Evolutionary conservation across 768 basidiomycete genomes (phyloP).

Genomic region (Serendipita indica): DNA sequence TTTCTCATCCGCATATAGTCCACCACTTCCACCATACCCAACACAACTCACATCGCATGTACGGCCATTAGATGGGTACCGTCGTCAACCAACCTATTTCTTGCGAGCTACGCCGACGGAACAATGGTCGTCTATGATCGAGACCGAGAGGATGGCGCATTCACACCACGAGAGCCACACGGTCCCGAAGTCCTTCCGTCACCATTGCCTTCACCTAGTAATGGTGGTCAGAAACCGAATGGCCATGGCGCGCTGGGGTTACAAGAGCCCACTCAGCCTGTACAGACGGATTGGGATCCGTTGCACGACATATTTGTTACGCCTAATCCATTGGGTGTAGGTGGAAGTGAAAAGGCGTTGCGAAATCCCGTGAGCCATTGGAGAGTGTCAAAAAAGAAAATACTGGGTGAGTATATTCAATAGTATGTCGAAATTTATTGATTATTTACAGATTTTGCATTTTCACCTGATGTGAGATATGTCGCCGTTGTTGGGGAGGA

Average conservation of each 20-base stretch:
- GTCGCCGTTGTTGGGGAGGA: conserved; percentile 88
- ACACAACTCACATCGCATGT: conserved; percentile 63
- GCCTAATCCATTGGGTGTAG: conserved; percentile 25
- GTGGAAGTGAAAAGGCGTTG: conserved; percentile 54
- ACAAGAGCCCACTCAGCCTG: conserved; percentile 8
- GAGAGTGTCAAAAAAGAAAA: conserved; percentile 54
- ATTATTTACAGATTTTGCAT: conserved; percentile 57
- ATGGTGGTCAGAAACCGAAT: conserved; percentile 15
- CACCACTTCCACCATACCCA: conserved; percentile 20
- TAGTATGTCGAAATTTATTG: not conserved
- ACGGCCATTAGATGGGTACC: conserved; percentile 90
- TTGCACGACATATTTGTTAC: conserved; percentile 62
- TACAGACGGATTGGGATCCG: conserved; percentile 56
- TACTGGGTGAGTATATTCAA: conserved; percentile 42
- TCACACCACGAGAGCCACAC: conserved; percentile 45
- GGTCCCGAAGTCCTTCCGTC: conserved; percentile 19
- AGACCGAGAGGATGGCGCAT: conserved; percentile 74
- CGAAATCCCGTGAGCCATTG: conserved; percentile 90
- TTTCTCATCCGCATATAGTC: not conserved
- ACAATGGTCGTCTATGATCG: conserved; percentile 82
- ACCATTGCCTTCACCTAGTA: conserved; percentile 10
- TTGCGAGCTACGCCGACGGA: conserved; percentile 79
- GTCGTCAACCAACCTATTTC: conserved; percentile 59
- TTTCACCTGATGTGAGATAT: conserved; percentile 84
- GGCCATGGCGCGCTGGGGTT: not conserved